These are phyloP conservation scores for Kondoa malvinella DNA, from an alignment of 768 basidiomycete genomes.

Conservation along the genomic window DNA sequence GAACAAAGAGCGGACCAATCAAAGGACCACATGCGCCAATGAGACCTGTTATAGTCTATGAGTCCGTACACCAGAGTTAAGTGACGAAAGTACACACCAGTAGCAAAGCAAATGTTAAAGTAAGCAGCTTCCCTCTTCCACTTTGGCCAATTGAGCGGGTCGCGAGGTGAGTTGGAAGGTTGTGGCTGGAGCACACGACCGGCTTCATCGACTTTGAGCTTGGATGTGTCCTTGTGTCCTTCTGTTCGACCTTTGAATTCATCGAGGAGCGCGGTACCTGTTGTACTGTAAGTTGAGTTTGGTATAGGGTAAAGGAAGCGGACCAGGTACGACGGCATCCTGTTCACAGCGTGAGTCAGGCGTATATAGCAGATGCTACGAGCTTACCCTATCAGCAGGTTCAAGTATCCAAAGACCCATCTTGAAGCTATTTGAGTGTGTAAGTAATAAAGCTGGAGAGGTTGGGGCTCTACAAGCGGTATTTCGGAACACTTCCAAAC, in stretches of 20 bases:
- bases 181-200: neutral
- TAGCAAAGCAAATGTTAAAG: neutral
- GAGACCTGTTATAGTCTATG: neutral
- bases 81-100: neutral
- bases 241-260: slow-evolving; percentile 2
- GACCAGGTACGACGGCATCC: neutral
- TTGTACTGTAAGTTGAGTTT: too few species aligned
- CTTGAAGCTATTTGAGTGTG: too few species aligned
- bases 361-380: too few species aligned
- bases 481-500: too few species aligned
- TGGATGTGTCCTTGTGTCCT: neutral
- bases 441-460: too few species aligned
- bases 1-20: neutral
- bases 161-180: slow-evolving; percentile 1
- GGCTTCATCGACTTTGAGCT: neutral
- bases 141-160: neutral
- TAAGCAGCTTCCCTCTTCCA: slow-evolving; percentile 7
- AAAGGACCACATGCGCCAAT: neutral
- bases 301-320: too few species aligned
- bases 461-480: too few species aligned
- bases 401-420: too few species aligned
- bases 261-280: neutral
- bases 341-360: too few species aligned
- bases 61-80: neutral
- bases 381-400: too few species aligned